Evolutionary conservation across 371 early-diverging fungal species (phyloP).

Genomic region (Funneliformis caledonium): DNA sequence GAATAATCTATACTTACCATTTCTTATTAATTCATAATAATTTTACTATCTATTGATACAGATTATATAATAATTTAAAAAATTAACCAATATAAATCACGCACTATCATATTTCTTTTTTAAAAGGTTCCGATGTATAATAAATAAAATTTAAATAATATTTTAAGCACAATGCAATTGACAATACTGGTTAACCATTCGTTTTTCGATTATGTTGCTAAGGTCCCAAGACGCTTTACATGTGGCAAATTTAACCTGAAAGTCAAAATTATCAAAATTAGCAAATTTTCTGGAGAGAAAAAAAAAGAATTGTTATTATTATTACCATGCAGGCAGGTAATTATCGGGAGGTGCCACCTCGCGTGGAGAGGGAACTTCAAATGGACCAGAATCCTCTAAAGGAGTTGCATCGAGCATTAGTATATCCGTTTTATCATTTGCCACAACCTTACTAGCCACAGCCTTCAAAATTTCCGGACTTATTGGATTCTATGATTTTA

Average conservation of each 20-base stretch:
- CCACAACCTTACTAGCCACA: slow-evolving; percentile 83
- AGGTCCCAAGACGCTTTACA: slow-evolving; percentile 20
- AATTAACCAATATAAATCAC: too few species aligned
- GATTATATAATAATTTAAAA: too few species aligned
- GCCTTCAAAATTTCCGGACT: slow-evolving; percentile 90
- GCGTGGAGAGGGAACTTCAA: slow-evolving; percentile 65
- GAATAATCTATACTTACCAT: too few species aligned
- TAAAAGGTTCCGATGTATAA: too few species aligned
- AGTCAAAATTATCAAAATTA: neutral
- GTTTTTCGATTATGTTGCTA: neutral
- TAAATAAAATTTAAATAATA: too few species aligned
- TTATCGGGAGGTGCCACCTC: slow-evolving; percentile 57
- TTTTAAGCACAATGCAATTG: too few species aligned
- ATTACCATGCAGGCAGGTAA: slow-evolving; percentile 61
- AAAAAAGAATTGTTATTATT: slow-evolving; percentile 42
- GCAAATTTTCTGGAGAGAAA: slow-evolving; percentile 41
- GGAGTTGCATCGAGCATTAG: slow-evolving; percentile 85
- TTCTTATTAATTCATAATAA: too few species aligned
- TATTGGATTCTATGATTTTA: slow-evolving; percentile 66
- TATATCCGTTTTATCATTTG: slow-evolving; percentile 84
- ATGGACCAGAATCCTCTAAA: slow-evolving; percentile 71
- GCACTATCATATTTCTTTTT: too few species aligned
- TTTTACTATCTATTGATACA: too few species aligned
- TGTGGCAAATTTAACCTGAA: slow-evolving; percentile 33
- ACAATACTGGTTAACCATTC: too few species aligned